These are phyloP conservation scores for Cystofilobasidium bisporidii DNA, from an alignment of 768 basidiomycete species.

Conservation along the genomic window DNA sequence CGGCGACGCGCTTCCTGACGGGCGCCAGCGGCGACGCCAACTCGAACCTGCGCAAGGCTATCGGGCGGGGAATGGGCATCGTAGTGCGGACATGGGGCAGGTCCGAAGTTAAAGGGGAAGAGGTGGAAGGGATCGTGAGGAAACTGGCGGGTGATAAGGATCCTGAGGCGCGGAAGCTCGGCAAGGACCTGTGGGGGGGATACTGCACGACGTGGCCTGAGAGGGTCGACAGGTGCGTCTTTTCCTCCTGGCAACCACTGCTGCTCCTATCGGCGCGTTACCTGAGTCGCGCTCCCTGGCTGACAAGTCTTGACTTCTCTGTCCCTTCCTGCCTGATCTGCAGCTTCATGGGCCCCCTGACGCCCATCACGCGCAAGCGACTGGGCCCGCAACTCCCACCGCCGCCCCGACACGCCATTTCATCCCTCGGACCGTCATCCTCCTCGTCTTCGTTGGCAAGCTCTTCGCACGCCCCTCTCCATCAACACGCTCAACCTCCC, in stretches of 20 bases:
- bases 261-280: too few relatives aligned
- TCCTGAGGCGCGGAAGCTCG: slow-evolving; percentile 61
- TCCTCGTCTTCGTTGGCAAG: too few relatives aligned
- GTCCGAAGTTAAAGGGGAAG: slow-evolving; percentile 59
- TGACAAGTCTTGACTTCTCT: not conserved
- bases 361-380: slow-evolving; percentile 67
- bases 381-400: slow-evolving; percentile 44
- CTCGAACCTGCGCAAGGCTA: slow-evolving; percentile 51
- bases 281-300: not conserved
- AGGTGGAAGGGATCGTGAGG: slow-evolving; percentile 63
- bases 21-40: slow-evolving; percentile 62
- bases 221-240: slow-evolving; percentile 55
- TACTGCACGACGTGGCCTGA: slow-evolving; percentile 62
- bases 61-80: slow-evolving; percentile 30
- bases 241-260: not conserved
- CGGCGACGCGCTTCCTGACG: slow-evolving; percentile 54
- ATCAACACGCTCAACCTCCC: too few relatives aligned
- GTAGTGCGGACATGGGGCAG: slow-evolving; percentile 51
- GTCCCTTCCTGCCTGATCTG: slow-evolving; percentile 19
- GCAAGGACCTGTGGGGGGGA: slow-evolving; percentile 62
- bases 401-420: too few relatives aligned
- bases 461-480: too few relatives aligned
- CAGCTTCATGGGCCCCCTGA: slow-evolving; percentile 64
- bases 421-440: not conserved
- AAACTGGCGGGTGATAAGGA: slow-evolving; percentile 60